Conservation (phyloP, 768 basidiomycete genomes). For the Coprinopsis strossmayeri region DNA sequence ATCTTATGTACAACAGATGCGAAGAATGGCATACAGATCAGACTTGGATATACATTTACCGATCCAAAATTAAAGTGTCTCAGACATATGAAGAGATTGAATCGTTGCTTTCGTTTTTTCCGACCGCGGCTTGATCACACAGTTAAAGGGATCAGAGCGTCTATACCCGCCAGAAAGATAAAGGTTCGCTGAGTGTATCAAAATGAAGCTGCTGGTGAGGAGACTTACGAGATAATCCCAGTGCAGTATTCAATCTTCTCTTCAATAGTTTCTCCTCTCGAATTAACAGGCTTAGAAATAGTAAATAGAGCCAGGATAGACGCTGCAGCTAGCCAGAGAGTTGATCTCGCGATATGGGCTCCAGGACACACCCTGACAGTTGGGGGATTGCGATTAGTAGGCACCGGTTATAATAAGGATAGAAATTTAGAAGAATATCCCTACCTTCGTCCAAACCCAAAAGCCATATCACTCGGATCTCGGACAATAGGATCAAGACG, state of each 20-base stretch:
- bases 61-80: too few species aligned
- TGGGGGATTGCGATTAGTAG: neutral
- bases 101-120: too few species aligned
- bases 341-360: constrained; percentile 21
- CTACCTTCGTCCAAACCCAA: constrained; percentile 13
- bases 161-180: too few species aligned
- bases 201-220: neutral
- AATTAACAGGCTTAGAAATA: constrained; percentile 23
- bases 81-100: too few species aligned
- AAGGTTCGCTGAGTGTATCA: too few species aligned
- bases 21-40: too few species aligned
- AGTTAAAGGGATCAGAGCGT: neutral
- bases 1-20: too few species aligned
- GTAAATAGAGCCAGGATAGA: constrained; percentile 27
- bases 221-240: neutral
- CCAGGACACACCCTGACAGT: constrained; percentile 30
- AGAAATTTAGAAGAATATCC: neutral
- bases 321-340: constrained; percentile 22
- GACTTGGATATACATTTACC: too few species aligned
- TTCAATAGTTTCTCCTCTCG: constrained; percentile 14
- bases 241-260: neutral
- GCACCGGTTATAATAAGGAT: neutral
- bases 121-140: constrained; percentile 1
- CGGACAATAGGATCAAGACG: neutral
- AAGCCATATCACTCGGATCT: constrained; percentile 7